Conservation (phyloP, 345 rosid species). For the Eucalyptus sp. region DNA sequence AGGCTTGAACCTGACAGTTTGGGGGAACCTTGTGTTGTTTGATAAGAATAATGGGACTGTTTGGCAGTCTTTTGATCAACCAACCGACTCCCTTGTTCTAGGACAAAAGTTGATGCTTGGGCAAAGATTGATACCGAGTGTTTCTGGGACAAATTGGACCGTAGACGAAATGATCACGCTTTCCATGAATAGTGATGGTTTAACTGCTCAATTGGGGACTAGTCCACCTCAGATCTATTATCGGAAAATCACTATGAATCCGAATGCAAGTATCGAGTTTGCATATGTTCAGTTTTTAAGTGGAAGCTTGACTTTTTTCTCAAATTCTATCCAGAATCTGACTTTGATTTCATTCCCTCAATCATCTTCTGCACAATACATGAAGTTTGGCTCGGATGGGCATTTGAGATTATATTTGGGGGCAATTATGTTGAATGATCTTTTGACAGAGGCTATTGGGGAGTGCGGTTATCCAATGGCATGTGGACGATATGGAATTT, state of each 20-base stretch:
- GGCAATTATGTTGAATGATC: too few species aligned
- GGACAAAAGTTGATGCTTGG: neutral
- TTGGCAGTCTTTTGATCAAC: constrained; percentile 11
- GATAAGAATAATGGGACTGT: neutral
- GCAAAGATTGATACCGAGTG: constrained; percentile 1
- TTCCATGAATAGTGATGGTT: neutral
- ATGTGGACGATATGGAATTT: too few species aligned
- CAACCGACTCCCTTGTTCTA: constrained; percentile 2
- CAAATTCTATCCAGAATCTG: neutral
- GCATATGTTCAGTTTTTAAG: neutral
- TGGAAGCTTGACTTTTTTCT: neutral
- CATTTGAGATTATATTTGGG: constrained; percentile 1
- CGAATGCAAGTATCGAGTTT: neutral
- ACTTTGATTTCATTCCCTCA: neutral
- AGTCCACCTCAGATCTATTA: neutral
- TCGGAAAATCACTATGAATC: neutral
- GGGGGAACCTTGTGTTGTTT: constrained; percentile 1
- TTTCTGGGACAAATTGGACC: neutral
- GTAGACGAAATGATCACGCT: neutral
- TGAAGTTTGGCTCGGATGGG: constrained; percentile 11
- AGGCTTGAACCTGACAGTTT: neutral
- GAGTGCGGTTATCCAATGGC: too few species aligned
- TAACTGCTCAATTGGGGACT: neutral
- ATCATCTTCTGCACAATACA: neutral
- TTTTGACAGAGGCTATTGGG: too few species aligned